Evolutionary conservation across 202 grass and related monocot species (phyloP).

Genomic region (Saccharum hybrid): DNA sequence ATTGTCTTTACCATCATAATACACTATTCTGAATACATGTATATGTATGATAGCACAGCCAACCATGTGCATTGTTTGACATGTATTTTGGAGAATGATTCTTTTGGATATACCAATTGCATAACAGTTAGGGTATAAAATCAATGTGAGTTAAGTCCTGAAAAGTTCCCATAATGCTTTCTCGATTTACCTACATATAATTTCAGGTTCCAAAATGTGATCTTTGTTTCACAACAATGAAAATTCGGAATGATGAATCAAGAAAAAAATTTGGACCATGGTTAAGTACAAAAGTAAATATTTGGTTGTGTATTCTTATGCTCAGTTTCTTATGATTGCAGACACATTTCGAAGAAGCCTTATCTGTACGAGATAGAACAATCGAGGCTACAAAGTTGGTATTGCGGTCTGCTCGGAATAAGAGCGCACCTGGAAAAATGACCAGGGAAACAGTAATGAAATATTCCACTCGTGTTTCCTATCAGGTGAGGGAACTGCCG

Average conservation of each 20-base stretch:
- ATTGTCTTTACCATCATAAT: slow-evolving; percentile 27
- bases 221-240: background rate
- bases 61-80: slow-evolving; percentile 18
- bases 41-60: background rate
- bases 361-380: slow-evolving; percentile 73
- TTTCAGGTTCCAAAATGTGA: slow-evolving; percentile 18
- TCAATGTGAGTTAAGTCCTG: background rate
- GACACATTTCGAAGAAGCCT: slow-evolving; percentile 96
- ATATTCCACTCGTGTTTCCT: slow-evolving; percentile 81
- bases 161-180: background rate
- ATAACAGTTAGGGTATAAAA: background rate
- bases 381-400: slow-evolving; percentile 75
- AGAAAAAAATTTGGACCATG: background rate
- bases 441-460: slow-evolving; percentile 86
- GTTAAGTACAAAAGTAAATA: slow-evolving; percentile 1
- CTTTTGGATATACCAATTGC: slow-evolving; percentile 12
- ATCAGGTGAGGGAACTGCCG: slow-evolving; percentile 65
- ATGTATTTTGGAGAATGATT: slow-evolving; percentile 27
- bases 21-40: slow-evolving; percentile 30
- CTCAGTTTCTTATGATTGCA: slow-evolving; percentile 47
- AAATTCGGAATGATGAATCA: background rate
- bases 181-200: background rate
- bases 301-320: slow-evolving; percentile 43
- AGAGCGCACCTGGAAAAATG: slow-evolving; percentile 79
- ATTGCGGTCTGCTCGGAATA: slow-evolving; percentile 69